phyloP scores from a whole-genome alignment of 2,329 filamentous ascomycete genomes.

The Xylariaceae sp. region DNA sequence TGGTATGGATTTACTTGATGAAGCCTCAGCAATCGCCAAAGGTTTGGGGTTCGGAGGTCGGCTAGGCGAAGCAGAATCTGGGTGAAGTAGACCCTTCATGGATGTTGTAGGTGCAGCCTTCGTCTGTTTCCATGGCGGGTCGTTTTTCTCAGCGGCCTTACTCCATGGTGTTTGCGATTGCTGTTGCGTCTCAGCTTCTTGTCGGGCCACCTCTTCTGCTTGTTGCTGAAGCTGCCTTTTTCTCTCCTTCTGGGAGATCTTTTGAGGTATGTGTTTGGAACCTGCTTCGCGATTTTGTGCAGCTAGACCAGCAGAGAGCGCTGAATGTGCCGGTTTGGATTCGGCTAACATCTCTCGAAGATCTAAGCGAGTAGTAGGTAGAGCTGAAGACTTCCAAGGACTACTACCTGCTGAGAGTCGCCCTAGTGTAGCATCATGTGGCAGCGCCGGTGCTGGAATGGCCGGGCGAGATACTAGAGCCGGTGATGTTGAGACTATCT shows the following conservation, averaged over 20 bases:
- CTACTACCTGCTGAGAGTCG: slow-evolving; percentile 39
- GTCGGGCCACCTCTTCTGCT: slow-evolving; percentile 51
- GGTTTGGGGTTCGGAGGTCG: slow-evolving; percentile 48
- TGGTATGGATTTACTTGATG: slow-evolving; percentile 47
- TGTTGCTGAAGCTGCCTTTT: slow-evolving; percentile 81
- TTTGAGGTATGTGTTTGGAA: slow-evolving; percentile 54
- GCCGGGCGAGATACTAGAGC: slow-evolving; percentile 11
- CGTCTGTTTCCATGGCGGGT: slow-evolving; percentile 72
- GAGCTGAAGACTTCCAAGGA: slow-evolving; percentile 57
- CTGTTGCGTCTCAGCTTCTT: slow-evolving; percentile 42
- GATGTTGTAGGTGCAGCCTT: slow-evolving; percentile 55
- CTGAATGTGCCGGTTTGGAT: slow-evolving; percentile 56
- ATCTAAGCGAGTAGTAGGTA: slow-evolving; percentile 70
- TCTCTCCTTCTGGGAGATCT: slow-evolving; percentile 89
- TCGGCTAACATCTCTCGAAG: slow-evolving; percentile 78
- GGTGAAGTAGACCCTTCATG: slow-evolving; percentile 55
- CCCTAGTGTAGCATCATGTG: slow-evolving; percentile 23
- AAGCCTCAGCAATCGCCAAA: slow-evolving; percentile 51
- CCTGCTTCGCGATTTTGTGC: slow-evolving; percentile 55
- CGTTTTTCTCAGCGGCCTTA: slow-evolving; percentile 48
- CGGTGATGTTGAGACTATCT: slow-evolving; percentile 24
- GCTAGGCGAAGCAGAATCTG: slow-evolving; percentile 41
- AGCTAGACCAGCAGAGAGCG: slow-evolving; percentile 60
- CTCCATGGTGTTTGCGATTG: slow-evolving; percentile 55
- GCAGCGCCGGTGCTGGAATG: slow-evolving; percentile 12